These are phyloP conservation scores for Xylaria digitata DNA, from an alignment of 2,329 filamentous ascomycete genomes.

Conservation along the genomic window DNA sequence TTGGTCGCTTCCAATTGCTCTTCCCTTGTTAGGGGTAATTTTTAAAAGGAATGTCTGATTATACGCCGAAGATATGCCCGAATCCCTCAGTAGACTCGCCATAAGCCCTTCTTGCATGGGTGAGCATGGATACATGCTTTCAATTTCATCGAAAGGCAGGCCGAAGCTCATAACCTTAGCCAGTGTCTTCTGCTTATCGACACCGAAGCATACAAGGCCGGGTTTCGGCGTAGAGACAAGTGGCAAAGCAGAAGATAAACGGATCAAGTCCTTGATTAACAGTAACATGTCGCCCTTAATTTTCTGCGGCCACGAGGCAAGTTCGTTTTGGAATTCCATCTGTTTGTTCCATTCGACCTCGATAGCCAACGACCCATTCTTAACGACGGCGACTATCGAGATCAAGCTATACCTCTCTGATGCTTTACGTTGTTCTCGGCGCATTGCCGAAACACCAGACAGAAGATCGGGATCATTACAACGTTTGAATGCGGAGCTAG, in stretches of 20 bases:
- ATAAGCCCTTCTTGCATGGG: conserved; percentile 25
- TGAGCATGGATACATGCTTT: conserved; percentile 27
- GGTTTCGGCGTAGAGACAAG: not conserved
- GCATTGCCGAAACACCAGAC: conserved; percentile 18
- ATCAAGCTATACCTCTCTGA: conserved; percentile 27
- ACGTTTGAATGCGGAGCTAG: conserved; percentile 19
- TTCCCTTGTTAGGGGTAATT: conserved; percentile 4
- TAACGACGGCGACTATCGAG: conserved; percentile 17
- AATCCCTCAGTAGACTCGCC: conserved; percentile 24
- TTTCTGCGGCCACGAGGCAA: conserved; percentile 11
- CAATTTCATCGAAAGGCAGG: conserved; percentile 7
- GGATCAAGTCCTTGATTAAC: not conserved
- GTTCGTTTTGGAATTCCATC: conserved; percentile 22
- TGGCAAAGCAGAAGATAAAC: not conserved
- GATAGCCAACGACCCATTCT: conserved; percentile 19
- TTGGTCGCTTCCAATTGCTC: conserved; percentile 8
- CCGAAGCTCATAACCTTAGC: conserved; percentile 6
- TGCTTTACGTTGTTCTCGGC: conserved; percentile 16
- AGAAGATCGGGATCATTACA: conserved; percentile 12
- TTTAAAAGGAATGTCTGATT: conserved; percentile 21
- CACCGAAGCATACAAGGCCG: not conserved
- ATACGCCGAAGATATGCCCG: conserved; percentile 10
- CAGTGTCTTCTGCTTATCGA: conserved; percentile 11
- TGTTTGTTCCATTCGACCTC: conserved; percentile 23
- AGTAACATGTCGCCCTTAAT: conserved; percentile 4